These are phyloP conservation scores for Blastomyces gilchristii DNA, from an alignment of 2,329 filamentous ascomycete genomes.

Conservation along the genomic window DNA sequence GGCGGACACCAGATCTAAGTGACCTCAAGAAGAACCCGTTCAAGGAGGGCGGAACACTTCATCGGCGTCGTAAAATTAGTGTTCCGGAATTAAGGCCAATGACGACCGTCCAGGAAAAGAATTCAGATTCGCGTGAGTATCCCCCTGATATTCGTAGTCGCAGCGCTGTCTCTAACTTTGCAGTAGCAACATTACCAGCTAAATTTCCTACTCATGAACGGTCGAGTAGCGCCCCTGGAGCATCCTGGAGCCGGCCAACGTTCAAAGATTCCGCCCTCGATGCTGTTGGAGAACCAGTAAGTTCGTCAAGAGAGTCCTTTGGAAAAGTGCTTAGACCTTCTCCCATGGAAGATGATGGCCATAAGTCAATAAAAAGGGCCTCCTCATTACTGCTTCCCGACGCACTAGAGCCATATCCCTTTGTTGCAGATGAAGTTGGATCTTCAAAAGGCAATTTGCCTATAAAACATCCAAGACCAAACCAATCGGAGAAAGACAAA, in stretches of 20 bases:
- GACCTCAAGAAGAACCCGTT: conserved; percentile 11
- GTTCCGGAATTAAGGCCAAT: conserved; percentile 18
- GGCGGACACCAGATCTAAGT: conserved; percentile 14
- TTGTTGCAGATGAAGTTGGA: background rate
- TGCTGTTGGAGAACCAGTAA: conserved; percentile 13
- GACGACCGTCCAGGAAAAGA: conserved; percentile 16
- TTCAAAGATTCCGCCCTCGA: conserved; percentile 10
- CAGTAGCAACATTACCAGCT: conserved; percentile 24
- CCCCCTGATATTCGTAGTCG: background rate
- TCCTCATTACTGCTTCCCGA: conserved; percentile 10
- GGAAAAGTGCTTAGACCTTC: conserved; percentile 7
- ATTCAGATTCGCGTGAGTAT: conserved; percentile 23
- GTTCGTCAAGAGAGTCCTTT: conserved; percentile 8
- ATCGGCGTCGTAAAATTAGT: conserved; percentile 16
- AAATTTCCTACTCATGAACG: conserved; percentile 20
- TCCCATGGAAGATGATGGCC: conserved; percentile 4
- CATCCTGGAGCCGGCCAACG: conserved; percentile 10
- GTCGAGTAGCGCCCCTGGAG: conserved; percentile 20
- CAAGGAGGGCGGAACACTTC: conserved; percentile 11
- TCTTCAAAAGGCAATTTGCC: background rate
- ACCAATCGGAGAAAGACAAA: conserved; percentile 3
- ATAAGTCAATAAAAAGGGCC: conserved; percentile 11
- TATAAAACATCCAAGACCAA: background rate
- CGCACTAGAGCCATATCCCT: conserved; percentile 2
- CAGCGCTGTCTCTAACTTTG: background rate